phyloP scores from a whole-genome alignment of 129 eudicot species.

The Scalesia atractyloides region DNA sequence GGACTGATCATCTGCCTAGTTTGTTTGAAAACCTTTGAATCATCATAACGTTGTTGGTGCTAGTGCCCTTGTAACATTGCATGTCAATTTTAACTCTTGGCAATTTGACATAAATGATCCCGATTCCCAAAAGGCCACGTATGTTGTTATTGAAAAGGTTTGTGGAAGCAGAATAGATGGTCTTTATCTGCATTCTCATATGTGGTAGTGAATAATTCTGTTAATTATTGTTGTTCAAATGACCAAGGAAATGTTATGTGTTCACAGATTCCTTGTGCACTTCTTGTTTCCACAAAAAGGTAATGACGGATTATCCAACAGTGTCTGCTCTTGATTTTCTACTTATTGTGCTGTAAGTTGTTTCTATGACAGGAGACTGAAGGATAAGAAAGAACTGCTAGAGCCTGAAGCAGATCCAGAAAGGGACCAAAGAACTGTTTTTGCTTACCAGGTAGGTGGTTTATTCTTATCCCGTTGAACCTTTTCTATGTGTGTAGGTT shows the following conservation, averaged over 20 bases:
- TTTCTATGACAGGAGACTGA: conserved; percentile 70
- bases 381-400: conserved; percentile 74
- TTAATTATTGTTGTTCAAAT: conserved; percentile 14
- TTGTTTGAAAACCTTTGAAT: background rate
- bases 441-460: conserved; percentile 81
- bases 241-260: conserved; percentile 17
- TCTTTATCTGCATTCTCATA: background rate
- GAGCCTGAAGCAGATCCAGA: conserved; percentile 99
- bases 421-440: conserved; percentile 97
- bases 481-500: background rate
- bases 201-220: conserved; percentile 11
- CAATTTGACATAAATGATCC: background rate
- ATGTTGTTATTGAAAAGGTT: background rate
- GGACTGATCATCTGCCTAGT: background rate
- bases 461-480: background rate
- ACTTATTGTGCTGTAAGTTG: conserved; percentile 32
- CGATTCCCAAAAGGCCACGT: background rate
- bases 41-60: background rate
- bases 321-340: conserved; percentile 2
- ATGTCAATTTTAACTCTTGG: background rate
- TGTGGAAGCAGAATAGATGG: conserved; percentile 3
- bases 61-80: conserved; percentile 11
- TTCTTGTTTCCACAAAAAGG: conserved; percentile 25
- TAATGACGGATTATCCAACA: conserved; percentile 14
- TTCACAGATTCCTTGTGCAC: conserved; percentile 26